Conservation (phyloP, 257 asterid genomes). For the Craterostigma plantagineum region DNA sequence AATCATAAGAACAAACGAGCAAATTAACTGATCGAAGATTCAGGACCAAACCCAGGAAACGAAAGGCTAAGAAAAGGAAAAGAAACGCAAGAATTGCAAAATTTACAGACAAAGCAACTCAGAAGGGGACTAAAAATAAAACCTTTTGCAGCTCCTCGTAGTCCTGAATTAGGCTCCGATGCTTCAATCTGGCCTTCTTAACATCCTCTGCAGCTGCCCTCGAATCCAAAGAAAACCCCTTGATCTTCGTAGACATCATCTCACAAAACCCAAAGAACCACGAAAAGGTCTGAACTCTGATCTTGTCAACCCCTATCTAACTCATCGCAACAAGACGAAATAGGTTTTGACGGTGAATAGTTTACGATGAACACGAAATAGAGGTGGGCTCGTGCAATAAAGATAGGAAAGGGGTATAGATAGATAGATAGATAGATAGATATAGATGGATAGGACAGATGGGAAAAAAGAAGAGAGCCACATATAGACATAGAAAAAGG, state of each 20-base stretch:
- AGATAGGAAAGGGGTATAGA: too few species aligned
- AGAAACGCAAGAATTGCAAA: slow-evolving; percentile 1
- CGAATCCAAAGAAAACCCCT: slow-evolving; percentile 18
- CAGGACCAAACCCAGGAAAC: slow-evolving; percentile 10
- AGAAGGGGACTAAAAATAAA: not conserved
- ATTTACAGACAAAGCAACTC: slow-evolving; percentile 1
- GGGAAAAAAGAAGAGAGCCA: slow-evolving; percentile 11
- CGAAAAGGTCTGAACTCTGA: too few species aligned
- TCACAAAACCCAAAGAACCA: too few species aligned
- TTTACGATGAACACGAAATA: slow-evolving; percentile 11
- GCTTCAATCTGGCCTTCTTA: slow-evolving; percentile 35
- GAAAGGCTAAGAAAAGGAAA: slow-evolving; percentile 14
- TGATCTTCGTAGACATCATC: slow-evolving; percentile 49
- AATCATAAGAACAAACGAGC: too few species aligned
- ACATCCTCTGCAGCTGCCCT: slow-evolving; percentile 15
- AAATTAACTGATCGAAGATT: slow-evolving; percentile 3
- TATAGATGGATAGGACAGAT: slow-evolving; percentile 18
- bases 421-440: slow-evolving; percentile 14
- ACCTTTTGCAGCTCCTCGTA: slow-evolving; percentile 59
- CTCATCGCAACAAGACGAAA: too few species aligned
- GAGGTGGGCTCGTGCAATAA: slow-evolving; percentile 13
- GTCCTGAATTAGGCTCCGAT: slow-evolving; percentile 53
- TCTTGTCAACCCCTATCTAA: too few species aligned
- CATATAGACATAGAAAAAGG: slow-evolving; percentile 2
- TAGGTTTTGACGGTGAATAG: too few species aligned